Conservation (phyloP, 208 protist genomes). For the Acanthamoeba divionensis region DNA sequence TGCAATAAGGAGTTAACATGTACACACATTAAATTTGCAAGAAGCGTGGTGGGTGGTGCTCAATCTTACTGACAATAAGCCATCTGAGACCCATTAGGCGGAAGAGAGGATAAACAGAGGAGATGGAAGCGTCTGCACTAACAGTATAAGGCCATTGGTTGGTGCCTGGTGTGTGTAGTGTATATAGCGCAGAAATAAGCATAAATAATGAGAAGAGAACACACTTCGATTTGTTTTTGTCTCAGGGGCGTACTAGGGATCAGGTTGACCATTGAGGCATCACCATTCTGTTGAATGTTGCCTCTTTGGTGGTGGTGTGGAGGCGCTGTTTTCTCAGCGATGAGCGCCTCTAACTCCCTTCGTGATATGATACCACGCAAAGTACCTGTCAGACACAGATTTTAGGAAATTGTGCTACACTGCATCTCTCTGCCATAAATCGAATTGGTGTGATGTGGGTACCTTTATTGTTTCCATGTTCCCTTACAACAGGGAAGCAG, state of each 20-base stretch:
- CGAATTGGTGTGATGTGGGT: not conserved
- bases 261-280: not conserved
- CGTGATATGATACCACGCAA: not conserved
- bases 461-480: not conserved
- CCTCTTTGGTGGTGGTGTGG: not conserved
- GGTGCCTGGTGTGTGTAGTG: not conserved
- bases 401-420: too few relatives aligned
- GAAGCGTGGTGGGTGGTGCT: not conserved
- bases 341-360: not conserved
- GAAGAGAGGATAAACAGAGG: not conserved
- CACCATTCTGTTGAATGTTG: not conserved
- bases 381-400: too few relatives aligned
- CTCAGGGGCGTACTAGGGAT: not conserved
- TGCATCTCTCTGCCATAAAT: too few relatives aligned
- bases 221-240: too few relatives aligned
- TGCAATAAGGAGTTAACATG: not conserved
- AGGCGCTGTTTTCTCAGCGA: not conserved
- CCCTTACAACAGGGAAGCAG: not conserved
- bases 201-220: not conserved
- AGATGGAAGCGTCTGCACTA: not conserved
- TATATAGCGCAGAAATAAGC: too few relatives aligned
- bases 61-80: not conserved
- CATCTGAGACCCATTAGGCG: not conserved
- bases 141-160: slow-evolving; percentile 23
- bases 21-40: not conserved